Evolutionary conservation across 345 rosid species (phyloP).

Genomic region (Lepidium didymum): DNA sequence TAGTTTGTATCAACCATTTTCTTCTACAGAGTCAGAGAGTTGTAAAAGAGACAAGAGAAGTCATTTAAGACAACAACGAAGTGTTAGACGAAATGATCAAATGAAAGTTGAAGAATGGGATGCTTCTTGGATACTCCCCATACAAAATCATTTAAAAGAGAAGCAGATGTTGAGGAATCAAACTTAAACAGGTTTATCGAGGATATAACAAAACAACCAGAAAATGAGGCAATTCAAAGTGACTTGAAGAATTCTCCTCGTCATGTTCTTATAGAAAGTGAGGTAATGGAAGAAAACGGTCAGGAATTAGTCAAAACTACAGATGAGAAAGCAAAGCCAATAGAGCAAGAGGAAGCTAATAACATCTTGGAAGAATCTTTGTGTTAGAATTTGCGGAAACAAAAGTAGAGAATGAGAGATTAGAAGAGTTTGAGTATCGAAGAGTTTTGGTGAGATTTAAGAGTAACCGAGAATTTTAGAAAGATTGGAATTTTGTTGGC

Average conservation of each 20-base stretch:
- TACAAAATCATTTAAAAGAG: not conserved
- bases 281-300: conserved; percentile 2
- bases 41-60: conserved; percentile 11
- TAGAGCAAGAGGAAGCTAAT: not conserved
- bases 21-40: conserved; percentile 10
- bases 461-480: too few relatives aligned
- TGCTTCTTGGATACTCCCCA: conserved; percentile 1
- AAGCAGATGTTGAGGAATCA: not conserved
- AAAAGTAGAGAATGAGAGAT: too few relatives aligned
- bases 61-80: conserved; percentile 30
- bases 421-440: too few relatives aligned
- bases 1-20: not conserved
- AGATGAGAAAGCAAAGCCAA: not conserved
- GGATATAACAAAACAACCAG: not conserved
- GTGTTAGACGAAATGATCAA: conserved; percentile 42
- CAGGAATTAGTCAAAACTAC: not conserved
- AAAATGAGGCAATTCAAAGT: not conserved
- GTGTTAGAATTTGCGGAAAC: too few relatives aligned
- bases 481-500: too few relatives aligned
- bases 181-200: not conserved
- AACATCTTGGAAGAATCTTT: not conserved
- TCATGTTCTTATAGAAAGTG: not conserved
- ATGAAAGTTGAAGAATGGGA: conserved; percentile 34
- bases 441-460: too few relatives aligned
- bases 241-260: not conserved